Base-by-base conservation (phyloP, 2,329 filamentous ascomycete species). In the Xylaria sp. region DNA sequence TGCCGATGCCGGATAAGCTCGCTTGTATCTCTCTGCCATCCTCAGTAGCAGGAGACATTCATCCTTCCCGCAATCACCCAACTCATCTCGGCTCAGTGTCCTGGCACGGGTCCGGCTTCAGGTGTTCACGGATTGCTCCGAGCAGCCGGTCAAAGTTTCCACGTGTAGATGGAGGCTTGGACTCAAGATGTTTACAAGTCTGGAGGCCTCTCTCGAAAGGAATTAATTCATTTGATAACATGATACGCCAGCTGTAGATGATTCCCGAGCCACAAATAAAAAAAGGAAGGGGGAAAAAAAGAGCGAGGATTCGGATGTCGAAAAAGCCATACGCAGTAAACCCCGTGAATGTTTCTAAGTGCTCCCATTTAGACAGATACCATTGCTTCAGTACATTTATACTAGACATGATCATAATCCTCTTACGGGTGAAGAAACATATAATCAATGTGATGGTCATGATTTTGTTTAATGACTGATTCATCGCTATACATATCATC, bases 201-300 rank as follows among this genome's bases (percentile, higher is more conserved):
- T 27, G 53, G 59, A 66, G 59, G 64, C 59, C 64, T 66, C 64
- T 53, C 27, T 11, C n/a, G 31, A 29, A 58, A 49, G 53, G 47
- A 53, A 33, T 53, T 39, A 53, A 33, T 53, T 39, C 13, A 45
- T 44, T 42, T 3, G n/a, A 33, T 22, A 47, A 51, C 2, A n/a
- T 58, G 54, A 63, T 47, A 51, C 58, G 36, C 47, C 9, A 58
- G 45, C 20, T 13, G 58, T 38, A 53, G 10, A 51, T 53, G 53
- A 51, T 50, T 56, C 15, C 31, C 17, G 9, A 20, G 33, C n/a
- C 50, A 49, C 20, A 27, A n/a, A 29, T 47, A 10, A 33, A 50
- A n/a, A n/a, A n/a, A n/a, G n/a, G n/a, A n/a, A n/a, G n/a, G n/a
- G n/a, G n/a, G n/a, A n/a, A n/a, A n/a, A n/a, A n/a, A n/a, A 44